These are phyloP conservation scores for Corylus avellana DNA, from an alignment of 306 rosid genomes.

Conservation along the genomic window DNA sequence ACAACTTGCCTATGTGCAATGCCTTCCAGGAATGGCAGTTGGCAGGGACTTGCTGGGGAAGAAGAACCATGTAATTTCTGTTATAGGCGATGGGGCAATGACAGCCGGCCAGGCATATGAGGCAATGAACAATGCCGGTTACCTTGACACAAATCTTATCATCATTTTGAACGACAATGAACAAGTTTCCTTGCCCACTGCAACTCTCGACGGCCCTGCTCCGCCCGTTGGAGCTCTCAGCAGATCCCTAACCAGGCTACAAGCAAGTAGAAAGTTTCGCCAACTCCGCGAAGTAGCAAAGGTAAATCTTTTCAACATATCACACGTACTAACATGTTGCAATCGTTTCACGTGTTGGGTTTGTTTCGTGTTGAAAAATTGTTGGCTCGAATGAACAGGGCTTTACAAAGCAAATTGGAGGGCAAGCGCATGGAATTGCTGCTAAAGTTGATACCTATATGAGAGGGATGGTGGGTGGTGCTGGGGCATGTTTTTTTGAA, in stretches of 20 bases:
- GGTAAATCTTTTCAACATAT: slow-evolving; percentile 24
- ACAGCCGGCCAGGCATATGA: slow-evolving; percentile 72
- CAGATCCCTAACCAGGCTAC: slow-evolving; percentile 44
- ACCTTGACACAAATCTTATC: slow-evolving; percentile 56
- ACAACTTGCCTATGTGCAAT: background rate
- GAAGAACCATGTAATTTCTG: slow-evolving; percentile 56
- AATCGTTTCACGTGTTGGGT: no score
- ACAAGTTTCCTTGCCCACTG: slow-evolving; percentile 74
- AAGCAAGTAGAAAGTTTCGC: slow-evolving; percentile 45
- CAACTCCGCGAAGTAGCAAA: slow-evolving; percentile 52
- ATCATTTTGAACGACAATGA: slow-evolving; percentile 62
- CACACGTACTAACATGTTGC: no score
- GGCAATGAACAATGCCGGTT: slow-evolving; percentile 79
- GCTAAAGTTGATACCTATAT: slow-evolving; percentile 44
- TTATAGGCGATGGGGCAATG: slow-evolving; percentile 78
- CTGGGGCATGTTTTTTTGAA: slow-evolving; percentile 51
- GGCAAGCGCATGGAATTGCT: slow-evolving; percentile 44
- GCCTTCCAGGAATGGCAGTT: slow-evolving; percentile 61
- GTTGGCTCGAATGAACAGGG: slow-evolving; percentile 26
- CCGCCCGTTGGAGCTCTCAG: slow-evolving; percentile 72
- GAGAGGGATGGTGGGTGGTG: slow-evolving; percentile 47
- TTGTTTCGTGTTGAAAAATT: no score
- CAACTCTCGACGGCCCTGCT: slow-evolving; percentile 59
- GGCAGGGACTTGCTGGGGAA: slow-evolving; percentile 61
- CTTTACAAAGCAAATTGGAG: slow-evolving; percentile 47